Percentiles rank a stretch among this genome's conserved stretches.
Conservation (phyloP, 768 basidiomycete species). For the Tylopilus subfusipes region DNA sequence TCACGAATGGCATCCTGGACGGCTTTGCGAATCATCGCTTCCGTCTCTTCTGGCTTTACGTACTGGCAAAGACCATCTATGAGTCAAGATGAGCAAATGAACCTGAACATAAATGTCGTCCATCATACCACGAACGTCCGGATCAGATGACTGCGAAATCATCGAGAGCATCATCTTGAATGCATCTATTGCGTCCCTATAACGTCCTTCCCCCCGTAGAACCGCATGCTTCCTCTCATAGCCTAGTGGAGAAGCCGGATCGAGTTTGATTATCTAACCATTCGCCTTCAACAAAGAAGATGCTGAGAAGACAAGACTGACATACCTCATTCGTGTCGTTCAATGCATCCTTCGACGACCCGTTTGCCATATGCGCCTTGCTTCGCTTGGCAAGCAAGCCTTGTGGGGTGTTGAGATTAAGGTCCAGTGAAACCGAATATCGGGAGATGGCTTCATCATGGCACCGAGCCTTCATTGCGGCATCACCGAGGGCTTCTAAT, state of each 20-base stretch:
- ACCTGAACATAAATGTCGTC: background rate
- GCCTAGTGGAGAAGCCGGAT: background rate
- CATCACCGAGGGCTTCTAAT: background rate
- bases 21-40: background rate
- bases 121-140: background rate
- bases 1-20: background rate
- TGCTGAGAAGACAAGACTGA: background rate
- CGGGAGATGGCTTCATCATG: background rate
- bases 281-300: background rate
- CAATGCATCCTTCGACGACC: background rate
- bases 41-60: background rate
- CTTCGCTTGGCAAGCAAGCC: slow-evolving; percentile 5
- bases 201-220: background rate
- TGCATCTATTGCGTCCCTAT: background rate
- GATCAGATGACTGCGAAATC: background rate
- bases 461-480: background rate
- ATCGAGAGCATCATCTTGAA: background rate
- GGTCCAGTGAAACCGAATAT: background rate
- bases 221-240: background rate
- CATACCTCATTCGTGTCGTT: slow-evolving; percentile 2
- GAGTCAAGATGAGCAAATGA: background rate
- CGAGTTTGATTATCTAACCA: background rate
- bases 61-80: background rate
- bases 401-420: background rate
- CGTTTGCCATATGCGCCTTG: background rate